Percentiles rank a stretch among this genome's conserved stretches.
Conservation (phyloP, 768 basidiomycete species). For the Wakefieldia striispora region DNA sequence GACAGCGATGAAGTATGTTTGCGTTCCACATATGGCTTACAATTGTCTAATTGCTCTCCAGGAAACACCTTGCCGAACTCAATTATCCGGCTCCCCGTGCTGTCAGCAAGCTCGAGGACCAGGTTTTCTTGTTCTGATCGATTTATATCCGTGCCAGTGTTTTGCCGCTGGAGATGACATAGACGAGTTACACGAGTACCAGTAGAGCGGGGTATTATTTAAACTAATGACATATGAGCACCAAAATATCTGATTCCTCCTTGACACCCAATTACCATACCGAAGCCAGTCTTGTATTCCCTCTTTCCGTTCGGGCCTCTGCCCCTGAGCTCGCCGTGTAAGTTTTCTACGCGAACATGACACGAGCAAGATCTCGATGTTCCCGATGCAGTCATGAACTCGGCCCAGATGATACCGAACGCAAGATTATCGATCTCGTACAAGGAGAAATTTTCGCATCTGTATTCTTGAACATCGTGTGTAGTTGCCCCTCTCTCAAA, state of each 20-base stretch:
- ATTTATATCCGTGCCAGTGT: not conserved
- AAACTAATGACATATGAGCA: conserved; percentile 1
- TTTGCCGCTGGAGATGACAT: not conserved
- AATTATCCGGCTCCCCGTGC: conserved; percentile 85
- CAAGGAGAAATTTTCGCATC: conserved; percentile 50
- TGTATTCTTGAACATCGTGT: conserved; percentile 41
- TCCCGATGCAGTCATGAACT: conserved; percentile 39
- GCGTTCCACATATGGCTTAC: not conserved
- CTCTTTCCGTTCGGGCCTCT: conserved; percentile 40
- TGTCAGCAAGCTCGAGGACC: conserved; percentile 90
- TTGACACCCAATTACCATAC: not conserved
- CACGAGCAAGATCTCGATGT: not conserved
- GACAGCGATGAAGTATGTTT: conserved; percentile 73
- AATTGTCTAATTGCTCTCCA: conserved; percentile 28
- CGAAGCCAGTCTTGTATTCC: conserved; percentile 35
- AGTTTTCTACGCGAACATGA: conserved; percentile 3
- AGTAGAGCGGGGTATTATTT: not conserved
- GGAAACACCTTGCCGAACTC: conserved; percentile 87
- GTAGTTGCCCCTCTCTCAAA: not conserved
- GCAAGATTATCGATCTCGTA: conserved; percentile 38
- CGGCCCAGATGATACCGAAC: conserved; percentile 36
- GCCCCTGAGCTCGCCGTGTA: conserved; percentile 43
- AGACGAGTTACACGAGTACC: conserved; percentile 7
- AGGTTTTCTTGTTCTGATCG: conserved; percentile 47
- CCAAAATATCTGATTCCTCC: too few relatives aligned